Evolutionary conservation across 176 grass and related monocot species (phyloP), one percentile per base, ranked within the genome.

Genomic region (Microstegium vimineum): DNA sequence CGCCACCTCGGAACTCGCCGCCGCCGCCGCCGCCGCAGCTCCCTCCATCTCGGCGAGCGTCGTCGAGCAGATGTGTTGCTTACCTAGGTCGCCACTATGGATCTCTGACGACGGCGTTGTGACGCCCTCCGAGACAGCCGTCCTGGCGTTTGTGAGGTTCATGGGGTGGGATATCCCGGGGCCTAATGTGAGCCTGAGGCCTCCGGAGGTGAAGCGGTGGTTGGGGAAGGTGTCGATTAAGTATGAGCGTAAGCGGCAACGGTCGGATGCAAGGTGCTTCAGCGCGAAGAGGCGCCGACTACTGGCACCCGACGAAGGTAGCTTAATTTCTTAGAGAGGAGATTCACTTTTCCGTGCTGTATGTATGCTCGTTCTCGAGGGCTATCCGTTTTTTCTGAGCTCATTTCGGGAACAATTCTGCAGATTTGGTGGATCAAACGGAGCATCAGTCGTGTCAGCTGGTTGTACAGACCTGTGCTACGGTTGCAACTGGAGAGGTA

Each of bases 201-300:
- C 80, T 47, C 2, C 31, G 10, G 63, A 38, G 45, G 81, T 40
- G 80, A 84, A 72, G 90, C 76, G 64, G 8, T 0, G 59, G 28
- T 34, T 11, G 14, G 38, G 27, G 26, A 23, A 83, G 77, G 26
- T 78, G 35, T 35, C 17, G 34, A 26, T 86, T 56, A 20, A 12
- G 27, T 93, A 91, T 76, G 73, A 2, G 75, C 90, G 89, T 59
- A 99, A 99, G 90, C 92, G 92, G 81, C 93, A 90, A 85, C 18
- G 27, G 34, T 47, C 69, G 9, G 78, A 69, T 61, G 75, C 22
- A 84, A 83, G 28, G 8, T 23, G 28, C 46, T 73, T 56, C 13
- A 47, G 28, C 17, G 71, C 10, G 38, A 93, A 86, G 87, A 93
- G 87, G 79, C 84, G 72, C 28, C 85, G 86, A 52, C 23, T 91